phyloP scores from a whole-genome alignment of 2,329 filamentous ascomycete species.

The Calonectria montana region DNA sequence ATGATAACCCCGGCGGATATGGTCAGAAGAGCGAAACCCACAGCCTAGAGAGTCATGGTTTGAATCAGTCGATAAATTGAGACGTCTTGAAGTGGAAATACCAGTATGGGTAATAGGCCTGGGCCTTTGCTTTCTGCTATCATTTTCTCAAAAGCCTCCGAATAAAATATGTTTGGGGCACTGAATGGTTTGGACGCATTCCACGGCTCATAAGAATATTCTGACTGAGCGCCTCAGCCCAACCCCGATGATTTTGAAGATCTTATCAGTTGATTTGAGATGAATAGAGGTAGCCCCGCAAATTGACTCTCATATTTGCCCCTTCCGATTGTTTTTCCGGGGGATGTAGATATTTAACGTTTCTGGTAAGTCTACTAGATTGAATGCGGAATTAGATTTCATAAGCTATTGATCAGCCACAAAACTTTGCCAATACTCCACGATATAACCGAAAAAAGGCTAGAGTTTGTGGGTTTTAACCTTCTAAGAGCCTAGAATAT shows the following conservation, averaged over 20 bases:
- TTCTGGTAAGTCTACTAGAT: not conserved
- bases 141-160: not conserved
- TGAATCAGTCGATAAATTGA: not conserved
- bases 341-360: not conserved
- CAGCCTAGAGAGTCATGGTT: not conserved
- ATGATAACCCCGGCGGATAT: not conserved
- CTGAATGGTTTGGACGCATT: no score
- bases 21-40: not conserved
- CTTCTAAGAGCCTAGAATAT: no score
- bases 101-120: not conserved
- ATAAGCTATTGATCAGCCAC: not conserved
- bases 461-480: no score
- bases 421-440: not conserved
- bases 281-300: not conserved
- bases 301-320: not conserved
- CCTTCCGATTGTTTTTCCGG: not conserved
- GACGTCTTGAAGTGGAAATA: not conserved
- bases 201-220: not conserved
- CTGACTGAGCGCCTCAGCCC: no score
- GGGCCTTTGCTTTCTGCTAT: not conserved
- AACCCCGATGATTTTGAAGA: not conserved
- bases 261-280: not conserved
- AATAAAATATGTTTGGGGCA: not conserved
- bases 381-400: not conserved
- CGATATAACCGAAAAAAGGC: no score